Evolutionary conservation across 2,329 filamentous ascomycete genomes (phyloP), one percentile per base, ranked within the genome.

Genomic region (Chalara sp.): DNA sequence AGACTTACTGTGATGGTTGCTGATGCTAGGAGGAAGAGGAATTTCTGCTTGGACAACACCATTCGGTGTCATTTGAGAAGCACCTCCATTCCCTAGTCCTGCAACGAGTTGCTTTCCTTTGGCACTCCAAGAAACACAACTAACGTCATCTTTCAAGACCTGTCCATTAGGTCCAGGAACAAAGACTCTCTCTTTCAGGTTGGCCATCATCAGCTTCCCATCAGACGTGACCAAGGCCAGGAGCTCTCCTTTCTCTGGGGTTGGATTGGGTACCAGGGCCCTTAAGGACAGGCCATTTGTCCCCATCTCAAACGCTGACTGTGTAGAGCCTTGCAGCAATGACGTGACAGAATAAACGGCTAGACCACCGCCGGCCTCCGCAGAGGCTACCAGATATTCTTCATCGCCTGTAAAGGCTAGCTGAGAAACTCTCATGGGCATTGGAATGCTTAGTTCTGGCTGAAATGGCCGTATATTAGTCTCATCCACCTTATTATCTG

Each of bases 51-150:
- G 93, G 31, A 80, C 76, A 40, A 78, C 78, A 44, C 92, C 92
- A 60, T 89, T 81, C 0, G 87, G 88, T 6, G 87, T 89, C 79
- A 97, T 85, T 67, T 96, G 91, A 50, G 80, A 79, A 48, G 86
- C 83, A 10, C 83, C 84, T 52, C 93, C 93, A 68, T 96, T 82
- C 6, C 76, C 83, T 59, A 93, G 74, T 12, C 95, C 93, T 58
- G 89, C 91, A 43, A 95, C 84, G 42, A 99, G 74, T 65, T 97
- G 92, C 67, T 96, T 99, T 44, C 93, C 93, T 65, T 85, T 89
- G 54, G 82, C 86, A 67, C 93, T 99, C 93, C 95, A 99, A 50
- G 87, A 85, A 5, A 89, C 79, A 62, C 87, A 93, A 64, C 84
- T 90, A 31, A 95, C 91, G 45, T 86, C 84, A 31, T 79, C 74